Evolutionary conservation across 345 rosid species (phyloP), one percentile per base, ranked within the genome.

Genomic region (Nasturtium officinale): DNA sequence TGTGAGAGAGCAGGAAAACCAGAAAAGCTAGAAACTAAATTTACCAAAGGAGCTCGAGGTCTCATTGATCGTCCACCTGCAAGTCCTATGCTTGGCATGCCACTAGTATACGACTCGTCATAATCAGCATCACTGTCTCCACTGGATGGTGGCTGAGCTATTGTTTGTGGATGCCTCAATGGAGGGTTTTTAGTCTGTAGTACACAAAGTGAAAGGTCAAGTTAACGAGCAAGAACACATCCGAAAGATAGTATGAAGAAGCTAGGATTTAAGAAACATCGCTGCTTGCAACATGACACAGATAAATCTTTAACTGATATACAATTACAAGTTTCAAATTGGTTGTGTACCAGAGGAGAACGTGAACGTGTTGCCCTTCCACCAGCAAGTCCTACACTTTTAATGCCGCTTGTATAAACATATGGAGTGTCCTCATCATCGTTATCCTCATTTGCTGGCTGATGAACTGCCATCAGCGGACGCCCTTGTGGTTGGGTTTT

Each of bases 21-120:
- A 56, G 9, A 47, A 28, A 64, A 56, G 35, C 46, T 58, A 74
- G 26, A 0, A 58, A 66, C 53, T 33, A 54, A 18, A 56, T 63
- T 80, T 81, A 86, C 90, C 87, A 73, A 63, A 57, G 85, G 82
- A 73, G 86, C 63, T 66, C 81, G 81, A 5, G 86, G 38, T 59
- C 61, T 77, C 79, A 76, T 73, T 70, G 83, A 61, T 52, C 83
- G 81, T 76, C 86, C 90, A 60, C 84, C 80, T 10, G 73, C 86
- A 77, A 80, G 87, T 65, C 90, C 86, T 59, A 84, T 79, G 40
- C 83, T 79, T 5, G 80, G 74, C 33, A 45, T 78, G 50, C 71
- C 77, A 80, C 75, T 76, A 29, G 67, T 69, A 62, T 78, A 51
- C 9, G 72, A 3, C 42, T 77, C 76, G 50, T 77, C 72, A 40